Evolutionary conservation across 495 filamentous ascomycete genomes (phyloP), one percentile per base, ranked within the genome.

Genomic region (Hypoxylon subgilvum): DNA sequence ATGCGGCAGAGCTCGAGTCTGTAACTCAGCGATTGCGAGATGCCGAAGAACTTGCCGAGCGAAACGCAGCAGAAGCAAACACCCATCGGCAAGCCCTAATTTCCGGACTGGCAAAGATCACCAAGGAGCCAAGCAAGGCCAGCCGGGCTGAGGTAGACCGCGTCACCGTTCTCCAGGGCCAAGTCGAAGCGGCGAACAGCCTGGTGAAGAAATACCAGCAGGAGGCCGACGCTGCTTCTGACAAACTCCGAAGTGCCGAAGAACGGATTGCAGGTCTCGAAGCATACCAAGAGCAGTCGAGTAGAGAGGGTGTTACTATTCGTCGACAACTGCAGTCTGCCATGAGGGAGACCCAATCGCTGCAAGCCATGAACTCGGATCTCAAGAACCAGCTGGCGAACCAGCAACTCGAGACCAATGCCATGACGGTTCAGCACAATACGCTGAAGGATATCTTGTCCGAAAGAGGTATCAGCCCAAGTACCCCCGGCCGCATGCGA

Each of bases 241-340:
- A 96, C 61, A 96, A 90, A 70, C 81, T 99, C 27, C 87, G 92
- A 7, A 85, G 89, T 43, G 94, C 94, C 6, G 96, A 97, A 72
- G 95, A 96, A 70, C 84, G 95, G 5, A 97, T 99, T 68, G 95
- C 94, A 12, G 92, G 93, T 2, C 80, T 99, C 4, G 94, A 99
- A 73, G 90, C 90, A 1, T 96, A 96, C 69, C 94, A 99, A 74
- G 93, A 97, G 66, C 94, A 99, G 75, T 86, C 92, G 4, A 97
- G 92, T 69, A 81, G 94, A 27, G 94, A 99, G 72, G 88, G 90
- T 27, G 82, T 99, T 49, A 84, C 87, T 25, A 87, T 97, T 34
- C 87, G 95, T 25, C 85, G 92, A 69, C 92, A 96, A 65, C 82
- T 99, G 46, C 92, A 97, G 69, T 80, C 83, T 23, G 85, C 88